Percentiles rank a stretch among this genome's conserved stretches.
Evolutionary conservation across 805 yeast genomes (phyloP).

Genomic region (Candida cerambycidarum): DNA sequence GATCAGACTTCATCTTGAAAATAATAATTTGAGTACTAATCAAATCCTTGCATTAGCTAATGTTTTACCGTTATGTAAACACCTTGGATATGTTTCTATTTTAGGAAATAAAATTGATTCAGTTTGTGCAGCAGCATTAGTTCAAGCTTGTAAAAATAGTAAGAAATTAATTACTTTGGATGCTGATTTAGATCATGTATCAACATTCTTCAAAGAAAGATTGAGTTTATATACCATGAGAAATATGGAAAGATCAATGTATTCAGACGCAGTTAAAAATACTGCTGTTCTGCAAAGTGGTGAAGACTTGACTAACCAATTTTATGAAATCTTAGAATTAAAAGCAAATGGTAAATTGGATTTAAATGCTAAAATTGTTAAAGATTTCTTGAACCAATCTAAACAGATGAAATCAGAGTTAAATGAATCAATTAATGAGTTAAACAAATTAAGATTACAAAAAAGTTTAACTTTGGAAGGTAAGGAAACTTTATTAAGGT

Average conservation of each 20-base stretch:
- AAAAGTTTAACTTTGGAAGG: slow-evolving; percentile 63
- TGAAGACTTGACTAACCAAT: slow-evolving; percentile 25
- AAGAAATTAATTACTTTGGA: slow-evolving; percentile 66
- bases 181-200: slow-evolving; percentile 60
- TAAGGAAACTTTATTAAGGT: slow-evolving; percentile 69
- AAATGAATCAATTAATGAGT: slow-evolving; percentile 41
- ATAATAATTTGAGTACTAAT: slow-evolving; percentile 56
- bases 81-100: slow-evolving; percentile 67
- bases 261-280: slow-evolving; percentile 14
- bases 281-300: neutral
- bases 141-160: slow-evolving; percentile 67
- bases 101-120: slow-evolving; percentile 62
- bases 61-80: slow-evolving; percentile 65
- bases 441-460: slow-evolving; percentile 56
- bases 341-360: slow-evolving; percentile 34
- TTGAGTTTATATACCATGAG: slow-evolving; percentile 79
- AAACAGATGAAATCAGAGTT: slow-evolving; percentile 30
- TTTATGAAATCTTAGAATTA: slow-evolving; percentile 30
- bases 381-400: slow-evolving; percentile 26
- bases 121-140: slow-evolving; percentile 61
- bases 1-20: slow-evolving; percentile 69
- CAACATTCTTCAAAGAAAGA: slow-evolving; percentile 63
- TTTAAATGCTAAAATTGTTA: slow-evolving; percentile 32
- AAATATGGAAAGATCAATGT: slow-evolving; percentile 66
- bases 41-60: slow-evolving; percentile 63